Conservation (phyloP, 208 protist species). For the Zelonia costaricensis region DNA sequence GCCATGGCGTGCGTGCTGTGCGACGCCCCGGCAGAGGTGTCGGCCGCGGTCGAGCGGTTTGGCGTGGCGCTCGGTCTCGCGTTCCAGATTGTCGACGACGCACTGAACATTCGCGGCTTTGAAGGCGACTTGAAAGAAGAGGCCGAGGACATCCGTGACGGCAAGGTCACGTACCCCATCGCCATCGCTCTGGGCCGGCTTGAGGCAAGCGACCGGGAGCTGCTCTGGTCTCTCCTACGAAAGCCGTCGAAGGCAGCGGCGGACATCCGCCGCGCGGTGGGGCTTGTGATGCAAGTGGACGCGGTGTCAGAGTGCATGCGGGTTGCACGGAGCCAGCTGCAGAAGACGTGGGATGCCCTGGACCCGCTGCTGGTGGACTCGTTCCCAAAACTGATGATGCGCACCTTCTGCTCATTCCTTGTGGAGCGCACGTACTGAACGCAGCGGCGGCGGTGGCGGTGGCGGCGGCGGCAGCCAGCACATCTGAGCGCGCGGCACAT, state of each 20-base stretch:
- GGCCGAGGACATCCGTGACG: slow-evolving; percentile 47
- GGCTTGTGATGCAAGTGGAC: slow-evolving; percentile 27
- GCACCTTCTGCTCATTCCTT: slow-evolving; percentile 46
- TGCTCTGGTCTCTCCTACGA: slow-evolving; percentile 40
- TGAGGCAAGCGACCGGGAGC: slow-evolving; percentile 20
- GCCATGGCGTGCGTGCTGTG: slow-evolving; percentile 52
- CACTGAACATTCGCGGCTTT: slow-evolving; percentile 44
- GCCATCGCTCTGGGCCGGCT: slow-evolving; percentile 48
- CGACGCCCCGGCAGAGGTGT: slow-evolving; percentile 28
- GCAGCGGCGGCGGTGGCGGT: too few species aligned
- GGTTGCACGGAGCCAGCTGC: slow-evolving; percentile 34
- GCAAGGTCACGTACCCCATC: slow-evolving; percentile 72
- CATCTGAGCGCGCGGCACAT: background rate
- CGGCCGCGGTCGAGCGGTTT: slow-evolving; percentile 40
- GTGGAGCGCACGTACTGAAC: slow-evolving; percentile 28
- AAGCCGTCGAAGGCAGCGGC: slow-evolving; percentile 14
- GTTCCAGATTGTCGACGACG: slow-evolving; percentile 79
- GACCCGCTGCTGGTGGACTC: slow-evolving; percentile 44
- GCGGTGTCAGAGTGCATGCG: slow-evolving; percentile 34
- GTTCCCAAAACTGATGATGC: slow-evolving; percentile 55
- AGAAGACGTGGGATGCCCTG: slow-evolving; percentile 40
- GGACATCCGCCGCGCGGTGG: slow-evolving; percentile 29
- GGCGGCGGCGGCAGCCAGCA: background rate
- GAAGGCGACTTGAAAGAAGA: slow-evolving; percentile 37
- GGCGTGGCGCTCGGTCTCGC: slow-evolving; percentile 48